Evolutionary conservation across 2,329 filamentous ascomycete species (phyloP).

Genomic region (Aspergillus bombycis): DNA sequence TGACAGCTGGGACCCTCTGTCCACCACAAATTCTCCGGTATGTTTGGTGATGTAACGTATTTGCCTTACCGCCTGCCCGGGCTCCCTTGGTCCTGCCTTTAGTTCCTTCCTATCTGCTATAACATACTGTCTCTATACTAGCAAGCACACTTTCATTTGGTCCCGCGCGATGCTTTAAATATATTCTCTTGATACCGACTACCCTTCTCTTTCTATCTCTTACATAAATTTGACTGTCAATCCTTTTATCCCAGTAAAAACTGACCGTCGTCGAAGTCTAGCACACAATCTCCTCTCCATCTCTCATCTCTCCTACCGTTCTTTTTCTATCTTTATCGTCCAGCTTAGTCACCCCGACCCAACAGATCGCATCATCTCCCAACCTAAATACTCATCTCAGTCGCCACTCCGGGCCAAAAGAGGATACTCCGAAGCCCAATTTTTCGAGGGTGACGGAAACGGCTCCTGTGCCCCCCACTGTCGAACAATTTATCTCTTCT

Average conservation of each 20-base stretch:
- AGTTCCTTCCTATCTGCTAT: neutral
- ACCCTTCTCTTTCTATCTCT: neutral
- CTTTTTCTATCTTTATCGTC: slow-evolving; percentile 5
- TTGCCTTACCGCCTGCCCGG: neutral
- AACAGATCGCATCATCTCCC: slow-evolving; percentile 11
- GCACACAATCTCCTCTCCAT: neutral
- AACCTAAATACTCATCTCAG: slow-evolving; percentile 10
- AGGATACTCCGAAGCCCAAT: slow-evolving; percentile 11
- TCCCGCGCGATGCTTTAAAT: neutral
- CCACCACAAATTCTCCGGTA: slow-evolving; percentile 3
- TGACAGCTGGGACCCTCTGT: neutral
- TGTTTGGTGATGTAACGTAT: slow-evolving; percentile 11
- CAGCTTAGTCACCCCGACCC: slow-evolving; percentile 8
- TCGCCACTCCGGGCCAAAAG: slow-evolving; percentile 24
- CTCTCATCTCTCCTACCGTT: neutral
- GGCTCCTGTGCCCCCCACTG: slow-evolving; percentile 25
- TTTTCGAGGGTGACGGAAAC: slow-evolving; percentile 31
- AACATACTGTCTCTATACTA: neutral
- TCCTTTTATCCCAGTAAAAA: neutral
- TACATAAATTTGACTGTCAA: neutral
- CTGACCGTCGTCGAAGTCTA: neutral
- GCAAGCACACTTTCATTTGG: neutral
- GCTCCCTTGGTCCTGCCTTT: neutral
- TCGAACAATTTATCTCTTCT: slow-evolving; percentile 14
- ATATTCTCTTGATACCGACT: neutral